Conservation (phyloP, 441 rosid species). For the Adansonia grandidieri region DNA sequence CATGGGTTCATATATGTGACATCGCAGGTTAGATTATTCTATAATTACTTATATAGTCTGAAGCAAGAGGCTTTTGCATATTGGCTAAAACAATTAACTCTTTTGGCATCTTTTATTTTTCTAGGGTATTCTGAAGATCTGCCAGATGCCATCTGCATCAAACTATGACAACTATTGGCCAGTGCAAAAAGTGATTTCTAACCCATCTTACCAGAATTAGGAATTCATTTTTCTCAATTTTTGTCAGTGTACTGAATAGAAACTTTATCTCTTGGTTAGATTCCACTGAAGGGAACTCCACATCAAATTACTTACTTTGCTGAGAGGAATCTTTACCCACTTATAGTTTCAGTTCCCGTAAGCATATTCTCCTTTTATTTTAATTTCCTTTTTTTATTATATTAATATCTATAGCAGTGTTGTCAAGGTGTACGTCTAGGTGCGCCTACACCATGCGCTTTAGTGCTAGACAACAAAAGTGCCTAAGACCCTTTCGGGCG, state of each 20-base stretch:
- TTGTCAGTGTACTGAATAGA: slow-evolving; percentile 31
- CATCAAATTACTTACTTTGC: slow-evolving; percentile 97
- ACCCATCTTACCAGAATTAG: not conserved
- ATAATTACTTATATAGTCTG: slow-evolving; percentile 25
- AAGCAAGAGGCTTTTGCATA: slow-evolving; percentile 11
- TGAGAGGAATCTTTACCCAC: slow-evolving; percentile 86
- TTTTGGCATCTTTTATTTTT: slow-evolving; percentile 33
- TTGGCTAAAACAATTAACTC: slow-evolving; percentile 24
- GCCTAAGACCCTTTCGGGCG: too few relatives aligned
- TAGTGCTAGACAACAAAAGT: too few relatives aligned
- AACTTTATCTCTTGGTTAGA: slow-evolving; percentile 49
- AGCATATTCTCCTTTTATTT: slow-evolving; percentile 37
- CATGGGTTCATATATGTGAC: slow-evolving; percentile 97
- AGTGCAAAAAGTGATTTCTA: slow-evolving; percentile 74
- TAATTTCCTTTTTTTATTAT: slow-evolving; percentile 13
- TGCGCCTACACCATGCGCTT: too few relatives aligned
- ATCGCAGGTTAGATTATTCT: slow-evolving; percentile 65
- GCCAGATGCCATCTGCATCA: slow-evolving; percentile 82
- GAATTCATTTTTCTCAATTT: slow-evolving; percentile 15
- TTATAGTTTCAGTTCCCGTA: slow-evolving; percentile 94
- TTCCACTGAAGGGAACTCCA: slow-evolving; percentile 95
- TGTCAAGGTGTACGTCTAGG: too few relatives aligned
- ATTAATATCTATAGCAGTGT: not conserved
- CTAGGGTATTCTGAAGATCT: slow-evolving; percentile 93
- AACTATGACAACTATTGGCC: slow-evolving; percentile 98